Evolutionary conservation across 2,329 filamentous ascomycete species (phyloP).

Genomic region (Hypomyces perniciosus): DNA sequence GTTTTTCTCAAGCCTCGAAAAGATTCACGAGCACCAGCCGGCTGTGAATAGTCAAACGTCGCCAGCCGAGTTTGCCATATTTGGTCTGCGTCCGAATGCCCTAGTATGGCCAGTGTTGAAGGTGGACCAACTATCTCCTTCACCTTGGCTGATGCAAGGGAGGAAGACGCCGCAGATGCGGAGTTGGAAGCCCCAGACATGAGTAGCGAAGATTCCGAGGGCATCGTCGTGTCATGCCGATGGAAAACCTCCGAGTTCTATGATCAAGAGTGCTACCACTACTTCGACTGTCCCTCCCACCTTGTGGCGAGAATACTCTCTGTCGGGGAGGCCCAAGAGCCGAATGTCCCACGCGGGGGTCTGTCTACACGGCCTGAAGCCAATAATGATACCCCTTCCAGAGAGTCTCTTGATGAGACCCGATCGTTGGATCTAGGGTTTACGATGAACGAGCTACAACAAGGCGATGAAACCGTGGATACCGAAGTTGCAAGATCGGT

Average conservation of each 20-base stretch:
- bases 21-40: not conserved
- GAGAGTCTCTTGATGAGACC: not conserved
- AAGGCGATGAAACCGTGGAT: not conserved
- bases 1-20: not conserved
- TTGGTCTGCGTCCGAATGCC: constrained; percentile 16
- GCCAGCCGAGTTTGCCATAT: not conserved
- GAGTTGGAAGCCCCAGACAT: constrained; percentile 34
- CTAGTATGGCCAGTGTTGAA: constrained; percentile 29
- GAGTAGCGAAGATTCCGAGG: constrained; percentile 26
- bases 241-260: constrained; percentile 34
- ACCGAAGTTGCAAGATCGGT: too few species aligned
- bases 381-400: not conserved
- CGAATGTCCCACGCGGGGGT: constrained; percentile 8
- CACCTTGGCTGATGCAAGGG: constrained; percentile 9
- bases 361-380: constrained; percentile 2
- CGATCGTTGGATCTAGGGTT: not conserved
- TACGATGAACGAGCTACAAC: not conserved
- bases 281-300: constrained; percentile 45
- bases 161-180: constrained; percentile 16
- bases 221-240: constrained; percentile 23
- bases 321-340: constrained; percentile 18
- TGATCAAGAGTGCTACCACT: constrained; percentile 41
- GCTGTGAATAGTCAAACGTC: not conserved
- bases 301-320: constrained; percentile 33
- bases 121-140: constrained; percentile 19